Percentiles rank a stretch among this genome's conserved stretches.
These are phyloP conservation scores for Penicillium verhagenii DNA, from an alignment of 495 filamentous ascomycete species.

Conservation along the genomic window DNA sequence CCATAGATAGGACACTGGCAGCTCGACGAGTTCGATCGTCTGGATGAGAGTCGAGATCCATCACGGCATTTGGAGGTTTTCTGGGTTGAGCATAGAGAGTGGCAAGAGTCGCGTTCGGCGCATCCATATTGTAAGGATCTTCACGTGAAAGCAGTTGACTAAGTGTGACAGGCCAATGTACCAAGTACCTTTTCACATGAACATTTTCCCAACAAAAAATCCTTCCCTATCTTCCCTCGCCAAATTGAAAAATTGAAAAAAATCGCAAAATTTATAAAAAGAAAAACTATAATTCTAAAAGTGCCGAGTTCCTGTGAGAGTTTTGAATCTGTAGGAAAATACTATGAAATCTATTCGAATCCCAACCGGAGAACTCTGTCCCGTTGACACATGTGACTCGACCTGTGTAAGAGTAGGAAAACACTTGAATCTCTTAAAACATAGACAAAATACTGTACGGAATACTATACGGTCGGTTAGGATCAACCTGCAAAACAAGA, in stretches of 20 bases:
- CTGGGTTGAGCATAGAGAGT: not conserved
- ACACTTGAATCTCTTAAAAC: too few relatives aligned
- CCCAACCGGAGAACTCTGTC: not conserved
- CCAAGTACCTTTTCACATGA: not conserved
- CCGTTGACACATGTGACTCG: too few relatives aligned
- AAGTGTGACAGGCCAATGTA: not conserved
- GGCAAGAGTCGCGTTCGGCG: not conserved
- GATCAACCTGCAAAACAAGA: too few relatives aligned
- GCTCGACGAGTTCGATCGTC: conserved; percentile 47
- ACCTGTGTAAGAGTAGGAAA: too few relatives aligned
- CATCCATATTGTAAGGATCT: not conserved
- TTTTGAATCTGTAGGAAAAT: too few relatives aligned
- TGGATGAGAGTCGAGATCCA: conserved; percentile 39
- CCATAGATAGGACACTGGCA: conserved; percentile 61
- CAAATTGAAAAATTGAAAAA: too few relatives aligned
- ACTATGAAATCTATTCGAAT: not conserved
- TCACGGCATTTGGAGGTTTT: conserved; percentile 18
- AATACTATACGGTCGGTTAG: too few relatives aligned
- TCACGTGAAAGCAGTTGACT: conserved; percentile 1
- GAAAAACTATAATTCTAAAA: too few relatives aligned
- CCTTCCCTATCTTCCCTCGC: too few relatives aligned
- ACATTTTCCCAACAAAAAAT: not conserved
- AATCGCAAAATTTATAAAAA: too few relatives aligned
- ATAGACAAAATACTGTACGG: too few relatives aligned
- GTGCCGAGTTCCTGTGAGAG: too few relatives aligned